Evolutionary conservation across 495 filamentous ascomycete species (phyloP).

Genomic region (Tuber umbilicatum): DNA sequence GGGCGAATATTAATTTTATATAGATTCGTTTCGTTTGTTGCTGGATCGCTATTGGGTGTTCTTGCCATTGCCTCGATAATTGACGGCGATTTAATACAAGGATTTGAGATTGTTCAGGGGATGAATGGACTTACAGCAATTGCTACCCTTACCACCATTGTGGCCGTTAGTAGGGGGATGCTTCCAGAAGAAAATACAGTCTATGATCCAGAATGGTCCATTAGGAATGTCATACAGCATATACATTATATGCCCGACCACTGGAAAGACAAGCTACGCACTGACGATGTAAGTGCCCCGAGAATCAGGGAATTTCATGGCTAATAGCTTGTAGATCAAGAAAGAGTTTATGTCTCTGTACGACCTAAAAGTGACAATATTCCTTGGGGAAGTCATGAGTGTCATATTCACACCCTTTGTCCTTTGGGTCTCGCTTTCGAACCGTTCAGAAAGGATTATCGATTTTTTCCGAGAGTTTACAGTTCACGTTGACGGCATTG

Average conservation of each 20-base stretch:
- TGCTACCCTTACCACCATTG: slow-evolving; percentile 55
- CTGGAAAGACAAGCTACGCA: slow-evolving; percentile 85
- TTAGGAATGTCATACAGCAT: slow-evolving; percentile 79
- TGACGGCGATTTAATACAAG: slow-evolving; percentile 83
- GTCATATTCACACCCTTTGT: slow-evolving; percentile 88
- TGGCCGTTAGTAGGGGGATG: slow-evolving; percentile 69
- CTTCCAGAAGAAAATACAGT: slow-evolving; percentile 82
- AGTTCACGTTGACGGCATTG: slow-evolving; percentile 90
- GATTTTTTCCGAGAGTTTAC: slow-evolving; percentile 98
- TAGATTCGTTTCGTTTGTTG: slow-evolving; percentile 76
- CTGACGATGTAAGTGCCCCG: slow-evolving; percentile 60
- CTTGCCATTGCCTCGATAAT: slow-evolving; percentile 71
- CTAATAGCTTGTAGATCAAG: slow-evolving; percentile 46
- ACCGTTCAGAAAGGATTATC: slow-evolving; percentile 83
- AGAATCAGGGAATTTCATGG: neutral
- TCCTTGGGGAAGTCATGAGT: slow-evolving; percentile 84
- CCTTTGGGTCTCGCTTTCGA: slow-evolving; percentile 77
- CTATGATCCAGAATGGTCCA: slow-evolving; percentile 82
- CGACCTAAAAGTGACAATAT: slow-evolving; percentile 80
- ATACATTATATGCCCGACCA: slow-evolving; percentile 82
- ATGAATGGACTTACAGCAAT: slow-evolving; percentile 63
- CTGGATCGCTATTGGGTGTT: slow-evolving; percentile 76
- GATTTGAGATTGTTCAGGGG: slow-evolving; percentile 80
- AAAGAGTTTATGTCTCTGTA: slow-evolving; percentile 82
- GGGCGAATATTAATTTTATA: slow-evolving; percentile 10